Evolutionary conservation across 2,329 filamentous ascomycete genomes (phyloP).

Genomic region (Malbranchea cinnamomea): DNA sequence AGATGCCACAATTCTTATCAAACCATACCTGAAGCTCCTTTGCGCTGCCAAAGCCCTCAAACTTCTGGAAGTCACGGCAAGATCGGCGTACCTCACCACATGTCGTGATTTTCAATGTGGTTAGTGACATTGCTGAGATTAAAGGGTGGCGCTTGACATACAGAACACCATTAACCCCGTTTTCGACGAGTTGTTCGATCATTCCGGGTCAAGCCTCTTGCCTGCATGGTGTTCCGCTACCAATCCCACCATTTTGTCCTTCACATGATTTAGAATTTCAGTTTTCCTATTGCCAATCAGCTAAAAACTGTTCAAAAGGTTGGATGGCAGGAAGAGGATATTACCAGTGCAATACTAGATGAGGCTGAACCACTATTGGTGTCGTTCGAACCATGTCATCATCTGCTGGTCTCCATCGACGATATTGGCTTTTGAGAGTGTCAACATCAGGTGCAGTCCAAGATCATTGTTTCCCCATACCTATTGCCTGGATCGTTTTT

Average conservation of each 20-base stretch:
- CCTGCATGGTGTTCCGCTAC: conserved; percentile 16
- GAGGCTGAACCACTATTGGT: conserved; percentile 23
- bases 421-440: conserved; percentile 18
- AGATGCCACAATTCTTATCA: conserved; percentile 14
- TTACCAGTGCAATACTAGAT: conserved; percentile 22
- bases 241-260: conserved; percentile 10
- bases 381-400: conserved; percentile 17
- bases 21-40: conserved; percentile 15
- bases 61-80: conserved; percentile 16
- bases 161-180: conserved; percentile 12
- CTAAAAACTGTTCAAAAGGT: not conserved
- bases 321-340: not conserved
- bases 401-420: conserved; percentile 17
- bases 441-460: conserved; percentile 4
- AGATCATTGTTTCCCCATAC: conserved; percentile 9
- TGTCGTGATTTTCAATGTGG: conserved; percentile 19
- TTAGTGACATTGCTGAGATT: conserved; percentile 5
- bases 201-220: conserved; percentile 9
- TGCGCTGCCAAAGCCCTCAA: conserved; percentile 9
- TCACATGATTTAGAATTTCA: conserved; percentile 21
- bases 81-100: conserved; percentile 23
- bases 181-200: no score
- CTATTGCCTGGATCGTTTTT: conserved; percentile 24
- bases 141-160: no score
- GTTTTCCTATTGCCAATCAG: conserved; percentile 12